Conservation (phyloP, 2,329 filamentous ascomycete species). For the Sordariomycetes sp. region DNA sequence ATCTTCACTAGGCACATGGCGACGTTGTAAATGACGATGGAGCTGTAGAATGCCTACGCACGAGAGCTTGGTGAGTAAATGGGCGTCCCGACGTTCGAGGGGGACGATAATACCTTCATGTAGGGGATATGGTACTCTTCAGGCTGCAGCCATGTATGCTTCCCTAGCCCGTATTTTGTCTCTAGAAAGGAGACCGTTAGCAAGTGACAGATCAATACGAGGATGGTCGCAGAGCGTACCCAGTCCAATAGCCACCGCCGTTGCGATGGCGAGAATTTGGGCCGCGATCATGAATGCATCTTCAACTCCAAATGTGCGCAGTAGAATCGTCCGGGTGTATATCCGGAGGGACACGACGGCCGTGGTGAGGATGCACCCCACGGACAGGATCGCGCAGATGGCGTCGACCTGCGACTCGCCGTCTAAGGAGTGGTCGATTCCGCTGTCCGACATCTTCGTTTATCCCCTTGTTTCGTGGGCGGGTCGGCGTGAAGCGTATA, state of each 20-base stretch:
- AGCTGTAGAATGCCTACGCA: constrained; percentile 16
- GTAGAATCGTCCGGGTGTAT: constrained; percentile 11
- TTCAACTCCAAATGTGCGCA: constrained; percentile 13
- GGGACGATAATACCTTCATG: constrained; percentile 10
- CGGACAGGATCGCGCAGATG: constrained; percentile 12
- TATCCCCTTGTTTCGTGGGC: too few species aligned
- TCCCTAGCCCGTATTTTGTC: constrained; percentile 13
- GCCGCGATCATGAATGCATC: constrained; percentile 13
- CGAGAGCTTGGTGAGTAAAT: not conserved
- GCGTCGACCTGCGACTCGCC: constrained; percentile 10
- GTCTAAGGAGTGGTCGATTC: constrained; percentile 12
- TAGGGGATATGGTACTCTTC: constrained; percentile 9
- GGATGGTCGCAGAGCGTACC: constrained; percentile 8
- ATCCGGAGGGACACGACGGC: constrained; percentile 11
- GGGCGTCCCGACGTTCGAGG: not conserved
- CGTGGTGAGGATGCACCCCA: constrained; percentile 12
- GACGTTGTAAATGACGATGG: constrained; percentile 22
- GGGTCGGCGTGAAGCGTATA: too few species aligned
- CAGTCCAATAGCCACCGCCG: constrained; percentile 13
- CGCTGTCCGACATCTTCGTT: not conserved
- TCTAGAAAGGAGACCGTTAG: constrained; percentile 9
- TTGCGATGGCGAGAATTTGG: constrained; percentile 10
- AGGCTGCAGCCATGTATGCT: constrained; percentile 10
- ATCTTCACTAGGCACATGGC: constrained; percentile 21
- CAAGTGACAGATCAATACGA: not conserved